phyloP scores from a whole-genome alignment of 2,329 filamentous ascomycete genomes.

The Colletotrichum karsti region DNA sequence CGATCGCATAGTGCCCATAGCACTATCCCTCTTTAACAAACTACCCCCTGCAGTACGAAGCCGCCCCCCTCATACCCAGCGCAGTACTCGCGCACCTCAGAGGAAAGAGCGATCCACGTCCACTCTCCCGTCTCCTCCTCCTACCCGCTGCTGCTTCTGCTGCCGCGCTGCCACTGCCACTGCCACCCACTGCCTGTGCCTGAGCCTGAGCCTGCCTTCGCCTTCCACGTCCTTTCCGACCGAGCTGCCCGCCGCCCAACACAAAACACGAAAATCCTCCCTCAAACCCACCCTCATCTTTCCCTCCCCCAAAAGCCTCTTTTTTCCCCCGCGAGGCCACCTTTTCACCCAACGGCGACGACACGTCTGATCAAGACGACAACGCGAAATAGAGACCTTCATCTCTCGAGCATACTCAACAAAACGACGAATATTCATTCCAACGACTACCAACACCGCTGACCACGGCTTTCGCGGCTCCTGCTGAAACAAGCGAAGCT shows the following conservation, averaged over 20 bases:
- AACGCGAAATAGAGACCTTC: conserved; percentile 23
- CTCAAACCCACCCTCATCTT: conserved; percentile 29
- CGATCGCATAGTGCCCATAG: conserved; percentile 30
- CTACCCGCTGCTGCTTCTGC: neutral
- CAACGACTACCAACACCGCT: conserved; percentile 8
- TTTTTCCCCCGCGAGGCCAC: conserved; percentile 21
- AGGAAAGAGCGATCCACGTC: conserved; percentile 18
- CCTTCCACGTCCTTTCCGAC: no score
- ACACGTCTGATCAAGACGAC: conserved; percentile 29
- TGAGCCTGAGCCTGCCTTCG: conserved; percentile 14
- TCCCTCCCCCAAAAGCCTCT: conserved; percentile 21
- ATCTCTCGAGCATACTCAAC: conserved; percentile 8
- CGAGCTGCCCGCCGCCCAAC: conserved; percentile 32
- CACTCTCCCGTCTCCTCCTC: neutral
- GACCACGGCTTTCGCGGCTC: conserved; percentile 2
- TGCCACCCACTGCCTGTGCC: neutral
- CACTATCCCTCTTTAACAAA: conserved; percentile 29
- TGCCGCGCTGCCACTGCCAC: neutral
- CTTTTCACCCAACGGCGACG: conserved; percentile 27
- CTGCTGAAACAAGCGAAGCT: conserved; percentile 27
- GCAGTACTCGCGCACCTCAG: neutral
- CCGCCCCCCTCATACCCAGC: conserved; percentile 10
- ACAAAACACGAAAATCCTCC: conserved; percentile 33
- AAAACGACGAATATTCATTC: conserved; percentile 19
- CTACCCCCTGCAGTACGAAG: conserved; percentile 26